phyloP scores from a whole-genome alignment of 2,329 filamentous ascomycete genomes.

The Neoascochyta sp. region DNA sequence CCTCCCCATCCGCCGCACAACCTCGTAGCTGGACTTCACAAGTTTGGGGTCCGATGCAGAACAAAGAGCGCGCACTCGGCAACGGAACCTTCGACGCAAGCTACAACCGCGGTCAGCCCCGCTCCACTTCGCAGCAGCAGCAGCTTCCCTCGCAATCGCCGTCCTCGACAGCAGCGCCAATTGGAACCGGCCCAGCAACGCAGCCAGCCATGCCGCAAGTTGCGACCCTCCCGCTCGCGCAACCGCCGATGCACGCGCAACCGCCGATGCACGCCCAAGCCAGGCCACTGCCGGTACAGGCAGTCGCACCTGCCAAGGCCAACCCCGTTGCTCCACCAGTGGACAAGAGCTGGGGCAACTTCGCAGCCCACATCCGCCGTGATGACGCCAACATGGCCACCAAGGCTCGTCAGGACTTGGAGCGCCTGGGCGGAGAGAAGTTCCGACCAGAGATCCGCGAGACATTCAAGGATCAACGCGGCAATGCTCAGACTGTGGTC shows the following conservation, averaged over 20 bases:
- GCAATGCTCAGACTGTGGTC: slow-evolving; percentile 28
- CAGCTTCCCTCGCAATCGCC: slow-evolving; percentile 26
- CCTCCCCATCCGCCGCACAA: slow-evolving; percentile 22
- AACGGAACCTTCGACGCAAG: slow-evolving; percentile 73
- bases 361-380: slow-evolving; percentile 26
- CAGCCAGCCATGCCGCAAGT: slow-evolving; percentile 15
- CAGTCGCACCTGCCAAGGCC: slow-evolving; percentile 13
- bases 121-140: slow-evolving; percentile 28
- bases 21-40: slow-evolving; percentile 45
- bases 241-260: slow-evolving; percentile 9
- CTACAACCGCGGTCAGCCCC: slow-evolving; percentile 50
- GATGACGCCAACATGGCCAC: slow-evolving; percentile 24
- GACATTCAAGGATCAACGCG: slow-evolving; percentile 29
- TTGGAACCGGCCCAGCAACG: slow-evolving; percentile 19
- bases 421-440: slow-evolving; percentile 24
- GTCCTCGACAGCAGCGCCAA: slow-evolving; percentile 20
- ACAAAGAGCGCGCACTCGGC: slow-evolving; percentile 66
- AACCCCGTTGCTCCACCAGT: slow-evolving; percentile 31
- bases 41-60: slow-evolving; percentile 69
- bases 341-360: slow-evolving; percentile 33
- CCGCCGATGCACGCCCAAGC: slow-evolving; percentile 22
- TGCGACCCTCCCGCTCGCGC: slow-evolving; percentile 11
- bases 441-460: slow-evolving; percentile 34
- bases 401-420: slow-evolving; percentile 27
- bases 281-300: slow-evolving; percentile 11